Base-by-base conservation (phyloP, 2,329 filamentous ascomycete genomes). In the Cytospora piceicola region DNA sequence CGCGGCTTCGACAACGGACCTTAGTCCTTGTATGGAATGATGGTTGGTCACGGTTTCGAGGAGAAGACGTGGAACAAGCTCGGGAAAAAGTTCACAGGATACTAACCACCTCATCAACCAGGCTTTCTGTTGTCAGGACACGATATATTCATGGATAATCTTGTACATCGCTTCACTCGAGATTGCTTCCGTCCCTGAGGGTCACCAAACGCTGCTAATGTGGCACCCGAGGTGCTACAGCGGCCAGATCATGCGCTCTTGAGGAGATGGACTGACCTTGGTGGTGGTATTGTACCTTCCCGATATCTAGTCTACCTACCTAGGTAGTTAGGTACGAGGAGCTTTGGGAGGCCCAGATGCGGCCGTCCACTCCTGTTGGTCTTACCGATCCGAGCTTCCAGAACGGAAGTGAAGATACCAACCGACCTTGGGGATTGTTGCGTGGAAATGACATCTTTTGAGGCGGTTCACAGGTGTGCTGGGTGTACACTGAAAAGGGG, bases 221-320 rank as follows among this genome's bases (percentile, higher is more conserved):
- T 51, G 32, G 34, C 22, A 66, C 58, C 49, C 63, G 46, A 27
- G 24, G 58, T 61, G 57, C 46, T 56, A 64, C 55, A 24, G 49
- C 57, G 24, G 49, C 30, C 30, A 52, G 32, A 42, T 62, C 56
- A 63, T 63, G 64, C 65, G 29, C 34, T n/a, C 36, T 52, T 64
- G 29, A 52, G 32, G 46, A 64, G 58, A 58, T 46, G 56, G 54
- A 63, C 42, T 49, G 46, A 14, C 46, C 24, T 24, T 24, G 11
- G n/a, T 24, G 46, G 5, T 24, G 46, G n/a, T 24, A n/a, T 24
- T 24, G 46, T 5, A 49, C 42, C 17, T 22, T 22, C 22, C 22
- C 22, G 4, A 49, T 24, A 11, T 24, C n/a, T n/a, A 8, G 5
- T 4, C 32, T 36, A 9, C 4, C n/a, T 29, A 29, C 27, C 27